These are phyloP conservation scores for Phanerochaete carnosa DNA, from an alignment of 768 basidiomycete species.

Conservation along the genomic window DNA sequence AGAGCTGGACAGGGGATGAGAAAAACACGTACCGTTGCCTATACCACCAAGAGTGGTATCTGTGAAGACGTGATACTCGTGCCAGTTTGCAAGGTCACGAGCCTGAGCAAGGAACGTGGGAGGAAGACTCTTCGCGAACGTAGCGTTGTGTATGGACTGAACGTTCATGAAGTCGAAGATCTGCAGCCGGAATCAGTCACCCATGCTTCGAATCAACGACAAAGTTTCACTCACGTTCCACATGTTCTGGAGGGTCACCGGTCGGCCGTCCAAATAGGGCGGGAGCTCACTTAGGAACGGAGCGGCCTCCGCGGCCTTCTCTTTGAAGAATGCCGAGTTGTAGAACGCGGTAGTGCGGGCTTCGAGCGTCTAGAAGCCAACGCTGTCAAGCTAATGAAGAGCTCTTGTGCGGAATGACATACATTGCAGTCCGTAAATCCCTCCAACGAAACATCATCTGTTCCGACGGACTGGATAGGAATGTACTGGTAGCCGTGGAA, in stretches of 20 bases:
- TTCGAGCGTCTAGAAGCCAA: conserved; percentile 19
- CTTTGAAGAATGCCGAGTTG: conserved; percentile 23
- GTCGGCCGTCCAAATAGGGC: conserved; percentile 24
- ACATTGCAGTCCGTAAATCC: conserved; percentile 22
- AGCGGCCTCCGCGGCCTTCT: conserved; percentile 16
- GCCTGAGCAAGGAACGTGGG: conserved; percentile 24
- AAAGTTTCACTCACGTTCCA: conserved; percentile 12
- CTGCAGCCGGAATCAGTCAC: conserved; percentile 6
- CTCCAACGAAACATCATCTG: conserved; percentile 21
- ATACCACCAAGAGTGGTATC: conserved; percentile 25
- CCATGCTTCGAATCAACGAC: background rate
- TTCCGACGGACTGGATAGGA: conserved; percentile 22
- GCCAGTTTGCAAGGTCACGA: conserved; percentile 36
- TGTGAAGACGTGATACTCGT: conserved; percentile 38
- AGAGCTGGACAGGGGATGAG: background rate
- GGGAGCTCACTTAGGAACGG: conserved; percentile 25
- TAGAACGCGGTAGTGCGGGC: conserved; percentile 26
- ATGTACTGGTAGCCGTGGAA: conserved; percentile 10
- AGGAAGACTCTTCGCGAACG: conserved; percentile 26
- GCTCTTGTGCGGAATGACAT: too few species aligned
- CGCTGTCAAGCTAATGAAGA: too few species aligned
- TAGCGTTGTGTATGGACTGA: conserved; percentile 34
- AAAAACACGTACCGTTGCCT: conserved; percentile 28
- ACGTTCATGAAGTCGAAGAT: conserved; percentile 39
- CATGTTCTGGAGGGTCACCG: conserved; percentile 25